Evolutionary conservation across 257 asterid species (phyloP), one percentile per base, ranked within the genome.

Genomic region (Scutellaria galericulata): DNA sequence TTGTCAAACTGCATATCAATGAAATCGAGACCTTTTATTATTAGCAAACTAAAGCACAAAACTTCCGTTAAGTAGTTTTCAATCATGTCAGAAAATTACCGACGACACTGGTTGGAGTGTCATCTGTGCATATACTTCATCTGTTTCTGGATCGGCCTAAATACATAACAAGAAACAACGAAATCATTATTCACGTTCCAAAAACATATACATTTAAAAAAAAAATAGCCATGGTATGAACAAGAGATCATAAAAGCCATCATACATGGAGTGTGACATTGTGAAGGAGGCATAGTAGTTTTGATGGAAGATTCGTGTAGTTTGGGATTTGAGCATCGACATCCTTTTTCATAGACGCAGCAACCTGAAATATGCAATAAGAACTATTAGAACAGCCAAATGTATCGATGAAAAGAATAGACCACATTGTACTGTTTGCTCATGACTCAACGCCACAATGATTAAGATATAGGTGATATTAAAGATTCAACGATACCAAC

Each of bases 131-230:
- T 93, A 93, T 6, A 90, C 96, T 81, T 93, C 98, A 74, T 93
- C 98, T 13, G 97, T 89, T 76, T 93, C 98, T 7, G 97, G 88
- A 86, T 93, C 98, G 8, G 98, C 98, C 98, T 93, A 78, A 18
- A 77, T 42, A 64, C 31, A 67, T 44, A 47, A 5, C 56, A 44
- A 40, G 24, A 61, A 61, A 27, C 31, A 40, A 75, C 39, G 5
- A 20, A 42, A 52, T 62, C 40, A 71, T 40, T 48, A 70, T 7
- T 52, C 66, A 37, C 54, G 60, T 58, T 58, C 66, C 55, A 53
- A 75, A 55, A 57, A 37, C 2, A 45, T 8, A 47, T 12, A 45
- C 50, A 45, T 45, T 47, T 7, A n/a, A n/a, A 58, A 58, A 11
- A 3, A 1, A 35, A 42, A n/a, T 37, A 2, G 66, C 12, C 14